Evolutionary conservation across 257 asterid species (phyloP), one percentile per base, ranked within the genome.

Genomic region (Fraxinus quadrangulata): DNA sequence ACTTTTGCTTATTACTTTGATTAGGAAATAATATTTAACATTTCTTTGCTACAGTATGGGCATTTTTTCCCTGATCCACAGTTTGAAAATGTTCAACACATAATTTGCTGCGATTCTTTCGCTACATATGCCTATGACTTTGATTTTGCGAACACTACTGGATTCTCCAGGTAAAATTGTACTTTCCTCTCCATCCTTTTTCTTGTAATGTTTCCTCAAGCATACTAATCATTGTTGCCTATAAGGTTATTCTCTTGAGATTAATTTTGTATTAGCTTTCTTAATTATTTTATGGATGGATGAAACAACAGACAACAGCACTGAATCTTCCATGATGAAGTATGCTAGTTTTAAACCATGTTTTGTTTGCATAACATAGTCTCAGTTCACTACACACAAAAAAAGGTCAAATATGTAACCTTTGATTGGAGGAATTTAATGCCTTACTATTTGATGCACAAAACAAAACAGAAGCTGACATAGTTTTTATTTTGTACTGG

Each of bases 1-100:
- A 33, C 19, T 51, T 76, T 79, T 69, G 78, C 63, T 40, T 71
- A 23, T 74, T 51, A 34, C 67, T 42, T 3, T 73, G 51, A 39
- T 71, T 79, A 56, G 82, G 70, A 68, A 47, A 74, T 77, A 81
- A 81, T 82, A 74, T 81, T 76, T 82, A 42, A 80, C 67, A 23
- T 77, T 79, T 86, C 0, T 51, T 75, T 88, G 75, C 81, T 80
- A 79, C 98, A 96, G 99, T 96, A 92, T 83, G 99, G 99, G 45
- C 99, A 96, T 87, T 96, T 92, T 89, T 96, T 96, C 85, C 98
- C 99, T 19, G 99, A 96, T 81, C 98, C 99, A 3, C 97, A 90
- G 81, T 96, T 93, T 79, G 99, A 89, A 86, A 93, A 96, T 77
- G 98, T 96, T 77, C 99, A 96, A 82, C 99, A 96, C 80, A 86